Conservation (phyloP, 2,329 filamentous ascomycete genomes). For the Aspergillus pseudoviridinutans region DNA sequence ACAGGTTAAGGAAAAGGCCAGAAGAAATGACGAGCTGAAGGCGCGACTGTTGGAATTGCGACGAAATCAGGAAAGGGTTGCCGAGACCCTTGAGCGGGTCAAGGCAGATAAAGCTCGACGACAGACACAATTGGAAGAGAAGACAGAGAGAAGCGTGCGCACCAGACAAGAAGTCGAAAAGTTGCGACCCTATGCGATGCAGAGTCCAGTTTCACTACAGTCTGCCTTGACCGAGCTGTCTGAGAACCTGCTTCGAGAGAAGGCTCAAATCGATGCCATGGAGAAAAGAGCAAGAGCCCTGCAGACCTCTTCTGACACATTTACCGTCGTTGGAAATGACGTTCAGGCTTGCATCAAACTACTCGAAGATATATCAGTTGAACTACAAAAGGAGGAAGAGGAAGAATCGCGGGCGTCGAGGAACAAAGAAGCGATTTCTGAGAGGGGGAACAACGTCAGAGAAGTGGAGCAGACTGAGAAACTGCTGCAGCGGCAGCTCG, state of each 20-base stretch:
- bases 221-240: constrained; percentile 76
- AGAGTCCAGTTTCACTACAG: constrained; percentile 81
- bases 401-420: constrained; percentile 74
- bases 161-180: constrained; percentile 83
- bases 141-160: constrained; percentile 53
- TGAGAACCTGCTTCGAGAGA: constrained; percentile 72
- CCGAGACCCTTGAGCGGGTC: constrained; percentile 74
- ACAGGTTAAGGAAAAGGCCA: constrained; percentile 77
- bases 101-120: constrained; percentile 76
- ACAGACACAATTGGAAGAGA: constrained; percentile 55
- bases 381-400: constrained; percentile 86
- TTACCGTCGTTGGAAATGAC: constrained; percentile 76
- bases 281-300: constrained; percentile 84
- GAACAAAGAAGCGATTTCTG: constrained; percentile 81
- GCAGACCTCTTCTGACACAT: constrained; percentile 88
- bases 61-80: constrained; percentile 76
- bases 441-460: constrained; percentile 81
- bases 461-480: constrained; percentile 88
- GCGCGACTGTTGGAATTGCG: constrained; percentile 74
- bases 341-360: constrained; percentile 85
- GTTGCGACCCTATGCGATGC: constrained; percentile 83
- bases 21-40: constrained; percentile 83
- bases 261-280: constrained; percentile 78
- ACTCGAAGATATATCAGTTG: constrained; percentile 79
- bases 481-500: constrained; percentile 75